These are phyloP conservation scores for Pholiota conissans DNA, from an alignment of 768 basidiomycete species.

Conservation along the genomic window DNA sequence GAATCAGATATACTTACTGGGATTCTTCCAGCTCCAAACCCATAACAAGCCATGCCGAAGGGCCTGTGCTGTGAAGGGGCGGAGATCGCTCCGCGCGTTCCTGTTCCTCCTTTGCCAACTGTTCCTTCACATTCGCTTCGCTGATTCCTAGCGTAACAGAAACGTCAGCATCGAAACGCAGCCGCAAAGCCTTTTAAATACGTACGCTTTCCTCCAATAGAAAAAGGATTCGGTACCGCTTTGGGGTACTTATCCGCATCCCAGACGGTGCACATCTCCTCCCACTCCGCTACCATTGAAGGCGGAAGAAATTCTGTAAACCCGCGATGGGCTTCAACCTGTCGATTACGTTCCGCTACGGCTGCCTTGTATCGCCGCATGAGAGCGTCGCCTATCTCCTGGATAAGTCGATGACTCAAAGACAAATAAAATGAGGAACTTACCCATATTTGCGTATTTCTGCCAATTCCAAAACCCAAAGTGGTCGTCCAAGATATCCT, in stretches of 20 bases:
- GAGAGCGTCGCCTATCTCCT: not conserved
- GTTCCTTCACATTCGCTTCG: not conserved
- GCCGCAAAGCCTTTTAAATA: not conserved
- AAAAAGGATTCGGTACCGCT: not conserved
- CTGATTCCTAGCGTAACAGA: not conserved
- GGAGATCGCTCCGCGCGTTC: not conserved
- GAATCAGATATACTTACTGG: not conserved
- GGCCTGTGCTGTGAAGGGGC: not conserved
- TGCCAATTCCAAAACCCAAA: constrained; percentile 25
- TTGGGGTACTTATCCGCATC: constrained; percentile 6
- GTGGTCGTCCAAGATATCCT: no score
- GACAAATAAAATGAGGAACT: not conserved
- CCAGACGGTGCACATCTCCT: constrained; percentile 3
- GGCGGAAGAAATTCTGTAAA: not conserved
- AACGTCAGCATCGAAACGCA: not conserved
- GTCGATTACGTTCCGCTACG: constrained; percentile 6
- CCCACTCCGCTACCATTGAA: not conserved
- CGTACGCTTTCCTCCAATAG: not conserved
- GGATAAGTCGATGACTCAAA: no score
- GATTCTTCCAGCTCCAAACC: constrained; percentile 6
- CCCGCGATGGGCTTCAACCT: constrained; percentile 10
- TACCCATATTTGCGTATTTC: constrained; percentile 14
- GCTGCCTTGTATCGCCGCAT: not conserved
- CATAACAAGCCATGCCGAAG: not conserved
- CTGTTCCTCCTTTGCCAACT: constrained; percentile 3